Evolutionary conservation across 352 stramenopile genomes (phyloP).

Genomic region (Pythium diclinum): DNA sequence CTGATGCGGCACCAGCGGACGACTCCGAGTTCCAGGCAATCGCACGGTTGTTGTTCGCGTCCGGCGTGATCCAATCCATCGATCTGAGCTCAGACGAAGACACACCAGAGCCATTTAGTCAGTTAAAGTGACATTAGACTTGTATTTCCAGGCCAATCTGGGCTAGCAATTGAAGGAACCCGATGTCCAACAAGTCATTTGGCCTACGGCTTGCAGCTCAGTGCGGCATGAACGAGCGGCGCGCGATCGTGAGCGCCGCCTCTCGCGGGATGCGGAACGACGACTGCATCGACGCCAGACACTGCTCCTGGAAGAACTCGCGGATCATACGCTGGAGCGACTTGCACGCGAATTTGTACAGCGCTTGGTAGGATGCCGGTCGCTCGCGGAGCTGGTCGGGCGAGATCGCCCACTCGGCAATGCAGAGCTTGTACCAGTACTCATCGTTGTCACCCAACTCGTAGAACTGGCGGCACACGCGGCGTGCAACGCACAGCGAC

Average conservation of each 20-base stretch:
- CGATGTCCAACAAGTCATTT: background rate
- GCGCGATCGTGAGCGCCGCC: constrained; percentile 53
- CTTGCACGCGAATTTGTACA: constrained; percentile 75
- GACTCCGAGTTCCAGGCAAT: constrained; percentile 44
- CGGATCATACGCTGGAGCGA: constrained; percentile 73
- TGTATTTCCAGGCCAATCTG: background rate
- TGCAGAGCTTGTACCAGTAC: constrained; percentile 68
- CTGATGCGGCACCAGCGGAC: constrained; percentile 14
- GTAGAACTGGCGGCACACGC: constrained; percentile 58
- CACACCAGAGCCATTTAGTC: constrained; percentile 21
- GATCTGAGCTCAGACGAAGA: constrained; percentile 36
- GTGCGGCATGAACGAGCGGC: constrained; percentile 23
- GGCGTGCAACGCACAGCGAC: constrained; percentile 54
- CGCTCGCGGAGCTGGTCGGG: constrained; percentile 55
- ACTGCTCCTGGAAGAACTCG: constrained; percentile 79
- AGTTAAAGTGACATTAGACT: constrained; percentile 7
- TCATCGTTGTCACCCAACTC: constrained; percentile 50
- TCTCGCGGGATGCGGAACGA: constrained; percentile 67
- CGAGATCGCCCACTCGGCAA: constrained; percentile 72
- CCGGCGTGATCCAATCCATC: constrained; percentile 26
- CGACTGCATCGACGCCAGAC: constrained; percentile 62
- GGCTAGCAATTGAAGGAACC: constrained; percentile 2
- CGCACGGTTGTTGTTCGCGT: constrained; percentile 31
- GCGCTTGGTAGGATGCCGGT: constrained; percentile 60
- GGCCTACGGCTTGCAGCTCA: background rate